Base-by-base conservation (phyloP, 345 rosid species). In the Arabidopsis suecica region DNA sequence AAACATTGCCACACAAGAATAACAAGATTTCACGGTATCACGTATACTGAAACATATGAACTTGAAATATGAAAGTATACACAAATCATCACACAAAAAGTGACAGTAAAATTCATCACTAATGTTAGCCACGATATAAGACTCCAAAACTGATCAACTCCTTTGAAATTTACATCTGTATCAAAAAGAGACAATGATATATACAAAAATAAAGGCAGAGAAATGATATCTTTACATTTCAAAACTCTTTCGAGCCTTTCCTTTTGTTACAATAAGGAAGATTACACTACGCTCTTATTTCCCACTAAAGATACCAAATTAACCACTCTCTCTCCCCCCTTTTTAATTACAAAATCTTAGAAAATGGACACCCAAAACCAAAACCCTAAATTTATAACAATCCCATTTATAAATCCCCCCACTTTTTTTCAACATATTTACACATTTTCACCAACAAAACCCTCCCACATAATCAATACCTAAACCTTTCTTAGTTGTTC, bases 171-270 rank as follows among this genome's bases (percentile, higher is more conserved):
- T 33, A 5, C 58, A 76, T 53, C 1, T 54, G 42, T 55, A 56
- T 71, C 18, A 76, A 45, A 45, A 32, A 61, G 65, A 51, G 1
- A 20, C 3, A 33, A 56, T 42, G 12, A 9, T 4, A 16, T 28
- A 28, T 4, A 28, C 2, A 40, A 0, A 9, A 37, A 11, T 25
- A 36, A 37, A 3, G 36, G 41, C 18, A 56, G 62, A 69, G 75
- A 63, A 76, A 69, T 70, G 71, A 76, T 76, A 55, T 76, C 60
- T 76, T 69, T 38, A 76, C 75, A 63, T 63, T 76, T 76, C 66
- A 69, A 61, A 76, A 61, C 75, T 69, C 79, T 62, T 54, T 33
- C 64, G 72, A 74, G 72, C 60, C 23, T 44, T 47, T 66, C 59
- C 44, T 49, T 75, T 69, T 54, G 71, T 55, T 54, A 69, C 65